Base-by-base conservation (phyloP, 306 rosid species). In the Cicer chorassanicum region DNA sequence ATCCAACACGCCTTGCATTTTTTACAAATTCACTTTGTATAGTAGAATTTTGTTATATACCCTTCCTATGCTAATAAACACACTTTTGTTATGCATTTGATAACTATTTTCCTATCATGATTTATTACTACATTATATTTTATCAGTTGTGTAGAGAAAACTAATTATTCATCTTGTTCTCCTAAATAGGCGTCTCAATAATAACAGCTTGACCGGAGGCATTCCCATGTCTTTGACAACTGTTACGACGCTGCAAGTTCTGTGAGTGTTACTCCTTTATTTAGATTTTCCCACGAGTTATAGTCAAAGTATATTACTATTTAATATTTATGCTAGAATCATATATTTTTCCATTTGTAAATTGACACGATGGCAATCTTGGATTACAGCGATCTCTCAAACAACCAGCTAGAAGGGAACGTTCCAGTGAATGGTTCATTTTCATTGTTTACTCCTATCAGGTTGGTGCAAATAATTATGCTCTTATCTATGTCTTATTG, bases 141-240 rank as follows among this genome's bases (percentile, higher is more conserved):
- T 73, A 70, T 77, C 39, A 49, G 36, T 75, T 40, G n/a, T 59
- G 44, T 62, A 75, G 68, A 34, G 34, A 71, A 56, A 78, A 57
- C 59, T 89, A 81, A 87, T 71, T n/a, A 86, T 71, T 11, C 55
- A 81, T 66, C 75, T 34, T 74, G 21, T 77, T 53, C 82, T 64
- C 24, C 65, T 72, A 74, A 81, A 83, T 74, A 95, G 99, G 92
- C 99, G 99, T 86, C 98, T 95, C 76, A 92, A 90, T 81, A 95
- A 92, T 85, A 95, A 92, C 89, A 87, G 8, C 85, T 87, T 95
- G 86, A 4, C 80, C 0, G 99, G 93, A 75, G 5, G 2, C 46
- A 95, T 95, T 85, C 97, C 99, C 21, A 0, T 18, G 54, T 5
- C 81, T 29, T 86, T 95, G 86, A 92, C 99, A 24, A 70, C 1